A percentile compares a stretch with the other conserved stretches of the same genome.
Conservation (phyloP, 2,329 filamentous ascomycete species). For the Colletotrichum sp. region DNA sequence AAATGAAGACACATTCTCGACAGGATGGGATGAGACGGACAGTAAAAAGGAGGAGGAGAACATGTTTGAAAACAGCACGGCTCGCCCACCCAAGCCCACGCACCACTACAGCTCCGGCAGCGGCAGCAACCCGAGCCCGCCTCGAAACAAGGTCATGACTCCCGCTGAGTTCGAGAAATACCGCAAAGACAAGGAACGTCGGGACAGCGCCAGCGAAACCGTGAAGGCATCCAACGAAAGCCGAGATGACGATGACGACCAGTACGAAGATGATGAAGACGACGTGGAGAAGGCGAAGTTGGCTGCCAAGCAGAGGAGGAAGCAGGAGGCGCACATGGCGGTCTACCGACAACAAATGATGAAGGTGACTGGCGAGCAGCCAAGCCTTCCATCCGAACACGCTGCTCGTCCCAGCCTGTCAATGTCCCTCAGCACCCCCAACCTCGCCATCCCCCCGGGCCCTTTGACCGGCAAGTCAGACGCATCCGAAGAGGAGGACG, state of each 20-base stretch:
- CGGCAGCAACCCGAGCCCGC: constrained; percentile 43
- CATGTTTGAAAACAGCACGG: constrained; percentile 56
- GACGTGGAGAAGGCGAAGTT: constrained; percentile 77
- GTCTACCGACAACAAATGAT: constrained; percentile 96
- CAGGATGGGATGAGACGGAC: constrained; percentile 27
- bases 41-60: constrained; percentile 52
- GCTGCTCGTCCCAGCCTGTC: constrained; percentile 59
- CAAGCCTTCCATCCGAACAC: constrained; percentile 57
- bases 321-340: constrained; percentile 88
- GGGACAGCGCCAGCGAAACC: constrained; percentile 48
- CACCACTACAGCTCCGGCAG: constrained; percentile 13
- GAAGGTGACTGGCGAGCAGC: constrained; percentile 84
- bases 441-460: constrained; percentile 36
- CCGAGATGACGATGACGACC: constrained; percentile 68
- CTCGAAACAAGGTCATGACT: constrained; percentile 84
- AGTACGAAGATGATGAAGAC: constrained; percentile 78
- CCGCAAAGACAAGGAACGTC: constrained; percentile 74
- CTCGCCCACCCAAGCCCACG: constrained; percentile 28
- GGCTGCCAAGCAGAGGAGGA: constrained; percentile 77
- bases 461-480: constrained; percentile 47
- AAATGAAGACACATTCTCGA: constrained; percentile 44
- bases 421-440: constrained; percentile 67
- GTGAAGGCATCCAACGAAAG: constrained; percentile 52
- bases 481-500: constrained; percentile 83
- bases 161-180: constrained; percentile 86